These are phyloP conservation scores for Corynespora cassiicola DNA, from an alignment of 2,329 filamentous ascomycete genomes.

Conservation along the genomic window DNA sequence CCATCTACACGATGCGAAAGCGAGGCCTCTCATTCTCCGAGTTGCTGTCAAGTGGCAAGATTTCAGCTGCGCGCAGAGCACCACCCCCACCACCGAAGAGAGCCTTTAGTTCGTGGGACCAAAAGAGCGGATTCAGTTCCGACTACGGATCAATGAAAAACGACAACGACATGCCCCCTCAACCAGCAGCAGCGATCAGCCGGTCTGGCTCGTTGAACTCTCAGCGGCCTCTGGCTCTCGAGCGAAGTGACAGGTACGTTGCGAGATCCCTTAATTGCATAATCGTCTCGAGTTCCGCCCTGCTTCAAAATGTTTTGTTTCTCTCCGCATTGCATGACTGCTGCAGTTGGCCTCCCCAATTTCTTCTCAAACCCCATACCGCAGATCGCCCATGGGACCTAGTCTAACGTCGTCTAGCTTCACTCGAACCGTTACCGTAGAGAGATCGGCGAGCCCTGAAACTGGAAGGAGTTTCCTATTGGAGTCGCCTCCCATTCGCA, in stretches of 20 bases:
- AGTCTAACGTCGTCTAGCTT: slow-evolving; percentile 26
- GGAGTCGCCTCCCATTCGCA: slow-evolving; percentile 24
- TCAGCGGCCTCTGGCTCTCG: slow-evolving; percentile 32
- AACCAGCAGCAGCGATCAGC: slow-evolving; percentile 21
- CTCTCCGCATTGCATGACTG: slow-evolving; percentile 9
- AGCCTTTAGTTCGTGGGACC: slow-evolving; percentile 22
- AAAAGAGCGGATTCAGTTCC: slow-evolving; percentile 27
- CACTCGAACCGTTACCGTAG: no score
- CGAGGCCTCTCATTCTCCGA: slow-evolving; percentile 41
- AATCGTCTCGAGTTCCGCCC: no score
- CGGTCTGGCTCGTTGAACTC: slow-evolving; percentile 37
- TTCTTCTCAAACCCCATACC: no score
- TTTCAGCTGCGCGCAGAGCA: slow-evolving; percentile 26
- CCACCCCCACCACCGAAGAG: slow-evolving; percentile 30
- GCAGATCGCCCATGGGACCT: no score
- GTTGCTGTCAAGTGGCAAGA: slow-evolving; percentile 30
- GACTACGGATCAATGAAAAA: slow-evolving; percentile 32
- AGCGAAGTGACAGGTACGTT: slow-evolving; percentile 36
- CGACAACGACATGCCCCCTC: slow-evolving; percentile 32
- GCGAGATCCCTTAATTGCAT: no score
- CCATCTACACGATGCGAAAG: slow-evolving; percentile 46
- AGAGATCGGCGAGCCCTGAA: no score
- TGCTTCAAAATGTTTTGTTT: slow-evolving; percentile 13
- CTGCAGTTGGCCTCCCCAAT: no score
- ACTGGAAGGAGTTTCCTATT: slow-evolving; percentile 38